Evolutionary conservation across 768 basidiomycete species (phyloP).

Genomic region (Filobasidium wieringae): DNA sequence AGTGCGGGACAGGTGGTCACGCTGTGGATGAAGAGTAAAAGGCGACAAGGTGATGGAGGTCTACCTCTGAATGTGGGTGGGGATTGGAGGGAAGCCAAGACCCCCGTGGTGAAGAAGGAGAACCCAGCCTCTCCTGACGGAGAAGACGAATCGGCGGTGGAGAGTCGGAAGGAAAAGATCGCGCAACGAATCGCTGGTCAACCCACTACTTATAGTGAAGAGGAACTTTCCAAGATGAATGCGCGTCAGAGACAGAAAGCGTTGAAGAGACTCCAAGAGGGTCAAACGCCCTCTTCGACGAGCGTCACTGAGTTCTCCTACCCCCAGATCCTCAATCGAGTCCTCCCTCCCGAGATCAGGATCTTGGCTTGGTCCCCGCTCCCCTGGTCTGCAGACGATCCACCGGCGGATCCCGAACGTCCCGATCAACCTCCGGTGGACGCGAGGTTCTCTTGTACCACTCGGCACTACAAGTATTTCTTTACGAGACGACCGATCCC

Average conservation of each 20-base stretch:
- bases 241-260: not conserved
- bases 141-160: not conserved
- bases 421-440: slow-evolving; percentile 48
- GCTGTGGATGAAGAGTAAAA: slow-evolving; percentile 69
- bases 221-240: not conserved
- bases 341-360: slow-evolving; percentile 80
- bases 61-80: slow-evolving; percentile 10
- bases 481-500: slow-evolving; percentile 48
- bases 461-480: slow-evolving; percentile 96
- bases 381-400: slow-evolving; percentile 31
- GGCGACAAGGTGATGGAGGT: slow-evolving; percentile 23
- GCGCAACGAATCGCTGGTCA: not conserved
- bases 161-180: not conserved
- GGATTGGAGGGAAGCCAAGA: slow-evolving; percentile 18
- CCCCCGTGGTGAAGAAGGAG: not conserved
- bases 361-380: slow-evolving; percentile 92
- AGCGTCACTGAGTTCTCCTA: slow-evolving; percentile 57
- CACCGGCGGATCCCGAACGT: slow-evolving; percentile 11
- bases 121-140: not conserved
- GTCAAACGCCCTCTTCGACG: not conserved
- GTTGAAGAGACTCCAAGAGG: not conserved
- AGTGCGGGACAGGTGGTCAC: slow-evolving; percentile 87
- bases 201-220: not conserved
- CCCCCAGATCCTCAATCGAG: slow-evolving; percentile 64
- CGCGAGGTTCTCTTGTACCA: slow-evolving; percentile 72